phyloP scores from a whole-genome alignment of 345 rosid species.

The Stellera chamaejasme region DNA sequence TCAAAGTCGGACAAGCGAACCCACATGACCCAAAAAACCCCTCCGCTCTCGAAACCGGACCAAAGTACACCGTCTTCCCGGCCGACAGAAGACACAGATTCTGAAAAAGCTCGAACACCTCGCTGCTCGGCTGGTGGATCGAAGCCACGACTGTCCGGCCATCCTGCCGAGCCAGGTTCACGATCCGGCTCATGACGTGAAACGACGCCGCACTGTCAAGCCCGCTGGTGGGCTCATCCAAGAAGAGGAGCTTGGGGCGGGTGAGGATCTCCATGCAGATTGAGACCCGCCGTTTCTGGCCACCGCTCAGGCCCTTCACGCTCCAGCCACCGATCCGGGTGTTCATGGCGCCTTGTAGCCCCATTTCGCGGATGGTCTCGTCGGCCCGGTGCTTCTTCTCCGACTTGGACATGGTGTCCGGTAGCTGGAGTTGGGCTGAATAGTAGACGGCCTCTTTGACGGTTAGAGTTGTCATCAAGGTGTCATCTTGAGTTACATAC shows the following conservation, averaged over 20 bases:
- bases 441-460: constrained; percentile 42
- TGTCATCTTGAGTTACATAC: constrained; percentile 44
- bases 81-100: constrained; percentile 34
- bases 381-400: constrained; percentile 46
- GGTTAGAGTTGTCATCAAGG: constrained; percentile 28
- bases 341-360: constrained; percentile 27
- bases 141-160: constrained; percentile 25
- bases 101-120: constrained; percentile 32
- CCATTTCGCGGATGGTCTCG: constrained; percentile 44
- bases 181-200: constrained; percentile 41
- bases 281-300: constrained; percentile 47
- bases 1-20: constrained; percentile 27
- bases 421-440: constrained; percentile 50
- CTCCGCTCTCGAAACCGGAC: constrained; percentile 20
- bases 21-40: constrained; percentile 31
- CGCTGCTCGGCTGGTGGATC: constrained; percentile 32
- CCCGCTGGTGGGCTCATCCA: constrained; percentile 48
- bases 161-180: constrained; percentile 22
- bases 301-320: constrained; percentile 42
- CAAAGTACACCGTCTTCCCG: constrained; percentile 30
- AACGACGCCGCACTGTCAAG: constrained; percentile 46
- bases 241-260: constrained; percentile 38
- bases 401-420: constrained; percentile 26
- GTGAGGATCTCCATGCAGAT: constrained; percentile 51
- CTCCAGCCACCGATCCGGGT: constrained; percentile 51